Base-by-base conservation (phyloP, 2,329 filamentous ascomycete species). In the Pseudogymnoascus sp. region DNA sequence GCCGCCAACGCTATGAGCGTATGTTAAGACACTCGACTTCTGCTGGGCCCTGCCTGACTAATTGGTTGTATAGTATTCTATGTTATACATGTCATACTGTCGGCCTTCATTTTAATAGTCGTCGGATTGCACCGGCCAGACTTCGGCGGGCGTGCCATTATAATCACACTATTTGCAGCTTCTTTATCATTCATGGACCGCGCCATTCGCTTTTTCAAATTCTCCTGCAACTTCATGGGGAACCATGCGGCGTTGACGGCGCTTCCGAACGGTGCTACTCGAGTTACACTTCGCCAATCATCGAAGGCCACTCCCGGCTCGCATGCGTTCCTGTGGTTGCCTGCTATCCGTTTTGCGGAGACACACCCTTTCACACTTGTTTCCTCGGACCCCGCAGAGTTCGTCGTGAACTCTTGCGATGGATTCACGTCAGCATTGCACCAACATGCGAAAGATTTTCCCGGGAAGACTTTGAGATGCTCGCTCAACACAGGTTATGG, bases 271-370 rank as follows among this genome's bases (percentile, higher is more conserved):
- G 80, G 82, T 3, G 83, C 78, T 59, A 85, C 82, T 16, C 80
- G 82, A 38, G 78, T 86, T n/a, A 76, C 79, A 0, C 73, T 87
- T 33, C 82, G 83, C 70, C 79, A 80, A 0, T 65, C 77, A 0
- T 72, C 74, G 2, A 66, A 71, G 5, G 79, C 80, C 1, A 71
- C 74, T 1, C 78, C 85, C 0, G 85, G 84, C 1, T 82, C 83
- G 65, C 86, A 89, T 69, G 84, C 83, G 67, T 88, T 86, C 68
- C 72, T 89, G 31, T 88, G 84, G 84, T 79, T 88, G 6, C 86
- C 86, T 0, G 75, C 75, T 4, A 78, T 88, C 59, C 80, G 85
- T 8, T 67, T 75, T 1, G 74, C 82, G 16, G 82, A 88, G 72
- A 84, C 81, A 1, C 86, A 89, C 65, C 85, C 85, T 0, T 88